Evolutionary conservation across 352 stramenopile genomes (phyloP), one percentile per base, ranked within the genome.

Genomic region (Phytophthora fragariaefolia): DNA sequence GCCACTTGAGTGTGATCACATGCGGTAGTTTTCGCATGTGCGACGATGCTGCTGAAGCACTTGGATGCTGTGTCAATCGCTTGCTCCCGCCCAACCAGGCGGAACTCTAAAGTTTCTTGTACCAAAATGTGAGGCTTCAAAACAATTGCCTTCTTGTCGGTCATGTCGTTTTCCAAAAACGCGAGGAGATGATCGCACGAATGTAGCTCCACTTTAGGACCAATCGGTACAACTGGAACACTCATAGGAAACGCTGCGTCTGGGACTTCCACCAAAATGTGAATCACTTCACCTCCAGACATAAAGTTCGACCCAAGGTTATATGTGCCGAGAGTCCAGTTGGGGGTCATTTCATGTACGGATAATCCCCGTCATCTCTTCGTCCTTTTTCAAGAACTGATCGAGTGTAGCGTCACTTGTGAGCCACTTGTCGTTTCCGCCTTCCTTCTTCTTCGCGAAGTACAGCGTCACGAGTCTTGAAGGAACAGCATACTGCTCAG

Each of bases 101-200:
- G 43, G 32, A 68, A 63, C 12, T 66, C 12, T 58, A 61, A 40
- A 62, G 49, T 61, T n/a, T 66, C 48, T 17, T 30, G 4, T 20
- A 3, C 7, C 5, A 61, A 61, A 63, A 69, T 63, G 46, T 56
- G 46, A 30, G 26, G 36, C 0, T 23, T 53, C 12, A 23, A 58
- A 26, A 61, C 1, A 38, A 40, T 38, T 30, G 15, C 42, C 1
- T 48, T 47, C 27, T 69, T 61, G 46, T 69, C 46, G 15, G 5
- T 49, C 58, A 73, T 69, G 43, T 66, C 56, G 27, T 9, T 15
- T 69, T 73, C 50, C 58, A 58, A 60, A 36, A 68, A 69, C 27
- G 27, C 36, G 22, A 74, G 45, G 6, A 77, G 46, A 58, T 61
- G 9, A 57, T 66, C 55, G 34, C 66, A 70, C 52, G 66, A 74